A percentile compares a stretch with the other conserved stretches of the same genome.
phyloP scores from a whole-genome alignment of 179 eudicot genomes.

The Sideroxylon spinosum region DNA sequence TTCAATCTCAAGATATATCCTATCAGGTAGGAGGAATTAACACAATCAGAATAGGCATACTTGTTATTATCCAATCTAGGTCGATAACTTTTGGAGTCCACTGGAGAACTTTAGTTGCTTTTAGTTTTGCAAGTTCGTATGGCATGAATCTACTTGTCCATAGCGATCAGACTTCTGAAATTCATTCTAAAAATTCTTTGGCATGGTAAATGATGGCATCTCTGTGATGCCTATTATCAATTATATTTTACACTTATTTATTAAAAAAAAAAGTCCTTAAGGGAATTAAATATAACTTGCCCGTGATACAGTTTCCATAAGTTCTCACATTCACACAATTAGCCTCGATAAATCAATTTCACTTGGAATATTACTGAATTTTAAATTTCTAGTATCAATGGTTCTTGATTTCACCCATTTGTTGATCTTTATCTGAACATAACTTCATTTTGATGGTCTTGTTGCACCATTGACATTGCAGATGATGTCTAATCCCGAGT shows the following conservation, averaged over 20 bases:
- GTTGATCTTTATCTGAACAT: not conserved
- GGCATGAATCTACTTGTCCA: not conserved
- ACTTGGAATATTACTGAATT: not conserved
- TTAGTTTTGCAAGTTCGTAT: not conserved
- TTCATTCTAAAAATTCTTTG: not conserved
- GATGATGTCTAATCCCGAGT: slow-evolving; percentile 99
- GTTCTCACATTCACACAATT: not conserved
- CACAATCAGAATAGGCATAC: not conserved
- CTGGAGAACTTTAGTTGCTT: not conserved
- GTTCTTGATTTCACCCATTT: not conserved
- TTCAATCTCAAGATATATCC: not conserved
- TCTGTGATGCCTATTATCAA: no score
- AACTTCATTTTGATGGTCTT: not conserved
- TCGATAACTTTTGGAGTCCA: not conserved
- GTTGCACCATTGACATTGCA: slow-evolving; percentile 26
- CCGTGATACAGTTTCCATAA: not conserved
- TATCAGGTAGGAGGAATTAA: not conserved
- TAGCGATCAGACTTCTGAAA: not conserved
- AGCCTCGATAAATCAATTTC: not conserved
- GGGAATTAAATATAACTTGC: not conserved
- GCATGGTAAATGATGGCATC: not conserved
- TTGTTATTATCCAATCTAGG: not conserved
- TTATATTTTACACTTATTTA: no score
- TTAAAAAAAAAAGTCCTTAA: not conserved
- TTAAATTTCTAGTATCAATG: not conserved